phyloP scores from a whole-genome alignment of 495 filamentous ascomycete species.

The Ascodesmis nigricans region DNA sequence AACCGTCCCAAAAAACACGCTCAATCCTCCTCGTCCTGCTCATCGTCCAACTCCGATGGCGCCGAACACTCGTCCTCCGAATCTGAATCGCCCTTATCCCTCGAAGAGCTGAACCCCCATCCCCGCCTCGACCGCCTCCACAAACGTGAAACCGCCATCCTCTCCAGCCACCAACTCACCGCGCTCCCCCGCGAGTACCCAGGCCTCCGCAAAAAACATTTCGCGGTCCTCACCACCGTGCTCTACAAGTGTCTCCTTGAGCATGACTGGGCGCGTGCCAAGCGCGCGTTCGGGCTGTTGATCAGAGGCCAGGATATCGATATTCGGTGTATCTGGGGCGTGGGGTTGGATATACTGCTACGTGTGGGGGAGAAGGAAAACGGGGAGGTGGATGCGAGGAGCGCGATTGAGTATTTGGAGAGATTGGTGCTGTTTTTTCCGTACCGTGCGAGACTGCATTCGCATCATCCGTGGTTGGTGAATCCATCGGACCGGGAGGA shows the following conservation, averaged over 20 bases:
- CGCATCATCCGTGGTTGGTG: slow-evolving; percentile 7
- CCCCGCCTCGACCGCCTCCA: slow-evolving; percentile 8
- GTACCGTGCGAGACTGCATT: slow-evolving; percentile 3
- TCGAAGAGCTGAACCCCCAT: not conserved
- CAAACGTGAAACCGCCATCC: slow-evolving; percentile 1
- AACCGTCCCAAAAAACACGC: not conserved
- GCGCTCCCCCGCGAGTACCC: slow-evolving; percentile 1
- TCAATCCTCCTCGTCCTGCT: not conserved
- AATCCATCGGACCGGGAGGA: not conserved
- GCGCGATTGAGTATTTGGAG: slow-evolving; percentile 12
- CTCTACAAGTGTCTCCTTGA: slow-evolving; percentile 13
- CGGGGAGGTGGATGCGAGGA: not conserved
- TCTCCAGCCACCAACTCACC: slow-evolving; percentile 11
- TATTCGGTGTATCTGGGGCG: slow-evolving; percentile 11
- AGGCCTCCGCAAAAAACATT: slow-evolving; percentile 9
- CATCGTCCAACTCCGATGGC: slow-evolving; percentile 4
- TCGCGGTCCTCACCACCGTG: slow-evolving; percentile 9
- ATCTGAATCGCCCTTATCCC: not conserved
- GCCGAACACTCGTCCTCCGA: not conserved
- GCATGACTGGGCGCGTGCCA: slow-evolving; percentile 9
- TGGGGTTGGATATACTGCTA: slow-evolving; percentile 14
- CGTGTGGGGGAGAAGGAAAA: not conserved
- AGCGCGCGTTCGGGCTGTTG: slow-evolving; percentile 14
- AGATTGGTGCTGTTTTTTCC: slow-evolving; percentile 14
- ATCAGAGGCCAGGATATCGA: slow-evolving; percentile 12